Percentiles rank a stretch among this genome's conserved stretches.
These are phyloP conservation scores for Bryoglossum gracile DNA, from an alignment of 495 filamentous ascomycete genomes.

Conservation along the genomic window DNA sequence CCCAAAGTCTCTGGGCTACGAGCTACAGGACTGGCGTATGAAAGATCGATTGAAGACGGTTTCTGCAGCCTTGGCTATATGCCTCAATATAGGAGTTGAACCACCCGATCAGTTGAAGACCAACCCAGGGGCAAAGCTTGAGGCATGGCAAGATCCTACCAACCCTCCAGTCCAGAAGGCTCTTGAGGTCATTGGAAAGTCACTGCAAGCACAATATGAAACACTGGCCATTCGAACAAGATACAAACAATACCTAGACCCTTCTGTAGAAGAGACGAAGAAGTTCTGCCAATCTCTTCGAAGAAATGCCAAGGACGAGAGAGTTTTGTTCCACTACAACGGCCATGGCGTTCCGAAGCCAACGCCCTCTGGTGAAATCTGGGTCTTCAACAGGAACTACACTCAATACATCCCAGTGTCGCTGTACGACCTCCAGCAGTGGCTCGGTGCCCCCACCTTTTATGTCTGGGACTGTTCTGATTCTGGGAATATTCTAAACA, in stretches of 20 bases:
- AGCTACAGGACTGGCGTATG: slow-evolving; percentile 92
- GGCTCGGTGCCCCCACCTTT: slow-evolving; percentile 91
- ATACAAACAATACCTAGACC: slow-evolving; percentile 94
- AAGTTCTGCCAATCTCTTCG: slow-evolving; percentile 87
- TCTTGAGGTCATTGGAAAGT: slow-evolving; percentile 91
- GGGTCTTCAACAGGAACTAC: slow-evolving; percentile 98
- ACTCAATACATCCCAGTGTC: slow-evolving; percentile 98
- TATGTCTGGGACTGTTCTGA: slow-evolving; percentile 98
- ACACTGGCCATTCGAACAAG: slow-evolving; percentile 86
- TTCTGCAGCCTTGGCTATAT: slow-evolving; percentile 86
- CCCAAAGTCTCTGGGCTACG: slow-evolving; percentile 52
- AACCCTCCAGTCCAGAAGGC: slow-evolving; percentile 72
- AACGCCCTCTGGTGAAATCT: slow-evolving; percentile 93
- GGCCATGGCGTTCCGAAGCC: slow-evolving; percentile 97
- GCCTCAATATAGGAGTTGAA: slow-evolving; percentile 95
- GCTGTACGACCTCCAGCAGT: slow-evolving; percentile 89
- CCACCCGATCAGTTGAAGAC: slow-evolving; percentile 94
- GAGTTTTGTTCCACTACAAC: slow-evolving; percentile 96
- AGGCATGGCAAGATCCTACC: slow-evolving; percentile 95
- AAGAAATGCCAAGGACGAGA: slow-evolving; percentile 88
- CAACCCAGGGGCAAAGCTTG: slow-evolving; percentile 81
- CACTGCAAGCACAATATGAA: slow-evolving; percentile 91
- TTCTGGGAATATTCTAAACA: slow-evolving; percentile 88
- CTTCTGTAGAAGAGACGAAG: slow-evolving; percentile 93
- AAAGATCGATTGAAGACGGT: slow-evolving; percentile 94